Base-by-base conservation (phyloP, 2,329 filamentous ascomycete species). In the Metarhizium anisopliae region DNA sequence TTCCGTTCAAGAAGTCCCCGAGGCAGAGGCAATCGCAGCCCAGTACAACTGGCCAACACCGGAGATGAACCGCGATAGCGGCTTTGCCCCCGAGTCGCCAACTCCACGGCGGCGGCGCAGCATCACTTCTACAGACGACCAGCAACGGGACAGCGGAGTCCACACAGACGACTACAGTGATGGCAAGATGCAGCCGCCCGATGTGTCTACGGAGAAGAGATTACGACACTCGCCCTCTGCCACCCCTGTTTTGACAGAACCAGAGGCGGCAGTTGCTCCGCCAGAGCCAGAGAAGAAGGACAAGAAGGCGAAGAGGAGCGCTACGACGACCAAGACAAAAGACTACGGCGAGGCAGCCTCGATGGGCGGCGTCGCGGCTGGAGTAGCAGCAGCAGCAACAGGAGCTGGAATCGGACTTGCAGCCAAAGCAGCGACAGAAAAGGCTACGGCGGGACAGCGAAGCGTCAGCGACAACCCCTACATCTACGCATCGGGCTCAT, bases 101-200 rank as follows among this genome's bases (percentile, higher is more conserved):
- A 69, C 69, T 47, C 66, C 70, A 43, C 68, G 69, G 53, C 67
- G 66, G 50, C 69, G 71, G 53, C 66, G 67, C 55, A 74, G 67
- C 59, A 66, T 67, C 52, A 56, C 63, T 1, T 59, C 66, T 14
- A 66, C 68, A 13, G 66, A 72, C 20, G 68, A 72, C 35, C 63
- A 67, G 35, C 68, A 72, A 51, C 74, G 78, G 47, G 81, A 85
- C 62, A 84, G 82, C 66, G 81, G 79, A 30, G 76, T 83, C 35
- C 77, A 83, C 60, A 70, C 82, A 47, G 75, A 74, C 25, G 78
- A 81, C 45, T 73, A 70, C 70, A 59, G 65, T n/a, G 75, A 75
- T 38, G 49, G 59, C 63, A 61, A 58, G 54, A 47, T 64, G 55
- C 60, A 64, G 49, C 4, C 25, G 38, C 65, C 68, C 32, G 65